Percentiles rank a stretch among this genome's conserved stretches.
phyloP scores from a whole-genome alignment of 164 flowering plant genomes.

The Umbellularia californica region DNA sequence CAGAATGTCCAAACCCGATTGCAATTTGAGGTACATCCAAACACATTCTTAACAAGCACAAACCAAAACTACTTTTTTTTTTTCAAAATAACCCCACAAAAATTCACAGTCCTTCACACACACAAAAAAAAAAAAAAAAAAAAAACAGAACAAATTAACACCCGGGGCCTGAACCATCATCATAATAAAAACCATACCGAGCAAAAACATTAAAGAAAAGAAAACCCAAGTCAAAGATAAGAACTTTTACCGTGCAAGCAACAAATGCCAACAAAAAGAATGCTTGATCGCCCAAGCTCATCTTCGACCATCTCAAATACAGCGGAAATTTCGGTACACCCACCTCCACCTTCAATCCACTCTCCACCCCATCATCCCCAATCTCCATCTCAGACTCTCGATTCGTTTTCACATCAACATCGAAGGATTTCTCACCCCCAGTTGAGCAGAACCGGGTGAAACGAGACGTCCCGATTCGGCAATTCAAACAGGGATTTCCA shows the following conservation, averaged over 20 bases:
- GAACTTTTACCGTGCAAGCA: constrained; percentile 56
- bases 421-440: background rate
- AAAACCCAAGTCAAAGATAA: background rate
- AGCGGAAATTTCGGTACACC: constrained; percentile 32
- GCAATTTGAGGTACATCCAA: no score
- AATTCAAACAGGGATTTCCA: background rate
- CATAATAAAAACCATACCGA: background rate
- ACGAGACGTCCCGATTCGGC: constrained; percentile 14
- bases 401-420: background rate
- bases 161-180: no score
- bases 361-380: constrained; percentile 8
- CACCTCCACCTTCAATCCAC: constrained; percentile 32
- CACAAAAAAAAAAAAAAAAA: no score
- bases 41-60: no score
- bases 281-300: constrained; percentile 67
- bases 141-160: no score
- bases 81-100: background rate
- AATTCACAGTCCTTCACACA: no score
- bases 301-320: constrained; percentile 26
- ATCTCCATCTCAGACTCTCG: background rate
- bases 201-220: background rate
- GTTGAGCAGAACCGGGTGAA: constrained; percentile 10
- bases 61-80: no score
- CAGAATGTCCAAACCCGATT: no score
- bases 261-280: constrained; percentile 67